Evolutionary conservation across 2,329 filamentous ascomycete species (phyloP), one percentile per base, ranked within the genome.

Genomic region (Penicillium sp.): DNA sequence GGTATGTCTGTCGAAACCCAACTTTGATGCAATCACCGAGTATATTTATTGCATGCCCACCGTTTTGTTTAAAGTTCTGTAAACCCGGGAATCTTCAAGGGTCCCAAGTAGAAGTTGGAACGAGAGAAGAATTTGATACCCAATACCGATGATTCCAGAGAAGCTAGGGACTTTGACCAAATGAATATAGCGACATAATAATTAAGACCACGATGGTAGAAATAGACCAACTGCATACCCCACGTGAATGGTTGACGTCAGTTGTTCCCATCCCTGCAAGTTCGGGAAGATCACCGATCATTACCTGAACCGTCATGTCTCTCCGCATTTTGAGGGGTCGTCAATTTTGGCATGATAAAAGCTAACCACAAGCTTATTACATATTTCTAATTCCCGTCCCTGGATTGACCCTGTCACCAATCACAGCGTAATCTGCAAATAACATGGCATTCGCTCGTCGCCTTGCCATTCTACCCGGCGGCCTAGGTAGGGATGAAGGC

Each of bases 381-480:
- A 42, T 23, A 10, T 23, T 5, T 3, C 19, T 23, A 42, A 42
- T 13, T 23, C 19, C 10, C 19, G 39, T 23, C 14, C 11, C 11
- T 14, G 3, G 39, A 42, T 14, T 2, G 4, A 23, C 5, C 9
- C 10, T 13, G 7, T 23, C 9, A 31, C 21, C 7, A 52, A 31
- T 19, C 3, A 54, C 19, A 13, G 25, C 14, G 19, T 45, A 19
- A 50, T 50, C 27, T 25, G 33, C 26, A 48, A 49, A 50, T 1
- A 51, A 11, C 11, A 56, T 77, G 75, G 73, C 76, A 8, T 71
- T 76, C 29, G 62, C 72, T 8, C 69, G 70, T 53, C 68, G 77
- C 53, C 65, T 79, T 16, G 77, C 76, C 2, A 77, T 79, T 56
- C 72, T 80, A 45, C 72, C 75, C 10, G 77, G 77, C 39, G 77